Evolutionary conservation across 2,329 filamentous ascomycete genomes (phyloP).

Genomic region (Ophiostoma australiae): DNA sequence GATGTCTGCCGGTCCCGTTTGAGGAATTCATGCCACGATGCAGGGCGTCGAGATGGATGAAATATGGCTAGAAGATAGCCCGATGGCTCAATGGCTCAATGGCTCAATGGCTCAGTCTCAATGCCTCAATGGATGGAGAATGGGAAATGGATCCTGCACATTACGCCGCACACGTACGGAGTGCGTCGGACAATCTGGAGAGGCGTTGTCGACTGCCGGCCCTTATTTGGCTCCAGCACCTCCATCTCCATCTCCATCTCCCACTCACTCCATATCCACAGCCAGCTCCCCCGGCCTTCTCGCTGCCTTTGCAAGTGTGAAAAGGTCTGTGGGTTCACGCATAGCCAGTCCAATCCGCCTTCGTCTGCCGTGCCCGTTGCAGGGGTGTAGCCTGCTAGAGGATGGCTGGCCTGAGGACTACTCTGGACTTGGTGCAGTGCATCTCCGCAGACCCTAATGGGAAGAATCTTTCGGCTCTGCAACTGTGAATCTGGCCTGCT

Average conservation of each 20-base stretch:
- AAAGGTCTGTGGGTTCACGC: background rate
- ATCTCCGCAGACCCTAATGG: slow-evolving; percentile 10
- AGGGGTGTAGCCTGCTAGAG: background rate
- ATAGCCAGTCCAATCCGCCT: background rate
- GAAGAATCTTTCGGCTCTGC: background rate
- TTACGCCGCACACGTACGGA: background rate
- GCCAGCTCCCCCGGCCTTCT: background rate
- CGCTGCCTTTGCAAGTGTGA: background rate
- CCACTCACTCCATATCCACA: background rate
- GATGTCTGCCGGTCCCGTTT: background rate
- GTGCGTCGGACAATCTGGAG: background rate
- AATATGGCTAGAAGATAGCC: no score
- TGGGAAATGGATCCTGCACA: background rate
- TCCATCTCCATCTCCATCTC: background rate
- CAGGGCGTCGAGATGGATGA: background rate
- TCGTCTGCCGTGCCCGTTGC: background rate
- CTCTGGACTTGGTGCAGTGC: background rate
- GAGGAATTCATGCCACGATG: background rate
- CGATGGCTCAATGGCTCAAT: no score
- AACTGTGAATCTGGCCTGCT: background rate
- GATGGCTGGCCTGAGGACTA: background rate
- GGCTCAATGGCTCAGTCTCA: no score
- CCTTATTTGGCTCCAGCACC: slow-evolving; percentile 6
- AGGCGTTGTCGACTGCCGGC: slow-evolving; percentile 1
- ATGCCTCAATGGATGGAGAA: background rate